Percentiles rank a stretch among this genome's conserved stretches.
Evolutionary conservation across 2,329 filamentous ascomycete species (phyloP).

Genomic region (Coleophoma cylindrospora): DNA sequence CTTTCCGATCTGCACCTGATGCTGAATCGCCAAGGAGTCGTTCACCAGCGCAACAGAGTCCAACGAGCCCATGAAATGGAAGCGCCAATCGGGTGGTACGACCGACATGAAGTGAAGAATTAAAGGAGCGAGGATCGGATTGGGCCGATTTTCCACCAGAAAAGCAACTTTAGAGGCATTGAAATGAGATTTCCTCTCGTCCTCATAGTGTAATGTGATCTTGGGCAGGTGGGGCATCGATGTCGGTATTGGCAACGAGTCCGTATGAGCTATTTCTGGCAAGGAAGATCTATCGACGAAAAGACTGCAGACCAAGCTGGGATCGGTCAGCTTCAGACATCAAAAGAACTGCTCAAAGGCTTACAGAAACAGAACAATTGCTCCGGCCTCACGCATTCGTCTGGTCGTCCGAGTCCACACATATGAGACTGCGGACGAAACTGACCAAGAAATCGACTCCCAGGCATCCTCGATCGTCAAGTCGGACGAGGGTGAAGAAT

Average conservation of each 20-base stretch:
- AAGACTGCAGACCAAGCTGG: slow-evolving; percentile 8
- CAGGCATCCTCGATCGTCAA: slow-evolving; percentile 26
- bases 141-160: slow-evolving; percentile 46
- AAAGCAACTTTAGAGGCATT: slow-evolving; percentile 38
- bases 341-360: neutral
- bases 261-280: slow-evolving; percentile 12
- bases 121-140: slow-evolving; percentile 44
- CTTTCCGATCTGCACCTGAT: slow-evolving; percentile 30
- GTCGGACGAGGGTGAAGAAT: slow-evolving; percentile 12
- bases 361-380: slow-evolving; percentile 20
- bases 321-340: neutral
- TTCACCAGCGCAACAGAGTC: slow-evolving; percentile 41
- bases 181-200: slow-evolving; percentile 9
- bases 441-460: slow-evolving; percentile 6
- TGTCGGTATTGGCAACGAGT: neutral
- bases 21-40: slow-evolving; percentile 37
- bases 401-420: slow-evolving; percentile 24
- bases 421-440: slow-evolving; percentile 11
- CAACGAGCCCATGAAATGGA: slow-evolving; percentile 48
- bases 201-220: slow-evolving; percentile 17
- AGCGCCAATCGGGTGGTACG: slow-evolving; percentile 51
- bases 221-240: slow-evolving; percentile 9
- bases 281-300: slow-evolving; percentile 14
- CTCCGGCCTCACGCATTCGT: slow-evolving; percentile 21
- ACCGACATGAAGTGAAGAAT: slow-evolving; percentile 52